Percentiles rank a stretch among this genome's conserved stretches.
phyloP scores from a whole-genome alignment of 2,329 filamentous ascomycete species.

The Ophiosphaerella korrae region DNA sequence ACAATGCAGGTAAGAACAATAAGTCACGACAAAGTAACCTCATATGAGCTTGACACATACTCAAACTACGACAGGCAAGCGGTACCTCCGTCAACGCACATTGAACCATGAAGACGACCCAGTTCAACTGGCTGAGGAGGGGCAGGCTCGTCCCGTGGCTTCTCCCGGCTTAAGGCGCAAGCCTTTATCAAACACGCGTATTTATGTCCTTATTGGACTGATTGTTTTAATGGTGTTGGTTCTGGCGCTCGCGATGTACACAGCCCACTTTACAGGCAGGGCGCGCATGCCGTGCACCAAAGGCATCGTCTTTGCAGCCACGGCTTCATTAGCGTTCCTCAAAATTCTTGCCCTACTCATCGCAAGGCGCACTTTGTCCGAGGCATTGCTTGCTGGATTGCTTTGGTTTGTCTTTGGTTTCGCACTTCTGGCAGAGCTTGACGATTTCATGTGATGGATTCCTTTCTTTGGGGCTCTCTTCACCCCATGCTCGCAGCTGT shows the following conservation, averaged over 20 bases:
- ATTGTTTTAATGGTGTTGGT: conserved; percentile 19
- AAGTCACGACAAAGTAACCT: not conserved
- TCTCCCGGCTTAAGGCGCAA: not conserved
- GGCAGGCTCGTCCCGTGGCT: not conserved
- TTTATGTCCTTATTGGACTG: conserved; percentile 15
- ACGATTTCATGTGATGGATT: conserved; percentile 22
- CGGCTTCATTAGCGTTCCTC: conserved; percentile 19
- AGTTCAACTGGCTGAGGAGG: conserved; percentile 17
- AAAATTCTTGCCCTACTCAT: conserved; percentile 27
- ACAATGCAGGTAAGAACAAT: conserved; percentile 16
- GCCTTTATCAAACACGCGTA: conserved; percentile 17
- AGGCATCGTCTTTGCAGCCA: conserved; percentile 26
- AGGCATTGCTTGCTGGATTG: conserved; percentile 30
- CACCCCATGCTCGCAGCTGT: too few species aligned
- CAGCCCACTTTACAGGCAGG: conserved; percentile 22
- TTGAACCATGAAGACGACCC: conserved; percentile 5
- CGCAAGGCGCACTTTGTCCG: conserved; percentile 22
- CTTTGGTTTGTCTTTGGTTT: conserved; percentile 29
- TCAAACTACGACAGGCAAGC: conserved; percentile 8
- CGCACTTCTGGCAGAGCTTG: conserved; percentile 28
- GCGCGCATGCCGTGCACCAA: conserved; percentile 22
- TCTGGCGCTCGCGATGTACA: conserved; percentile 12
- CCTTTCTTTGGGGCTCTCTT: too few species aligned
- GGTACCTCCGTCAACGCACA: conserved; percentile 20
- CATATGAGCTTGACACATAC: not conserved